Percentiles rank a stretch among this genome's conserved stretches.
Evolutionary conservation across 2,329 filamentous ascomycete genomes (phyloP).

Genomic region (Scedosporium minutisporum): DNA sequence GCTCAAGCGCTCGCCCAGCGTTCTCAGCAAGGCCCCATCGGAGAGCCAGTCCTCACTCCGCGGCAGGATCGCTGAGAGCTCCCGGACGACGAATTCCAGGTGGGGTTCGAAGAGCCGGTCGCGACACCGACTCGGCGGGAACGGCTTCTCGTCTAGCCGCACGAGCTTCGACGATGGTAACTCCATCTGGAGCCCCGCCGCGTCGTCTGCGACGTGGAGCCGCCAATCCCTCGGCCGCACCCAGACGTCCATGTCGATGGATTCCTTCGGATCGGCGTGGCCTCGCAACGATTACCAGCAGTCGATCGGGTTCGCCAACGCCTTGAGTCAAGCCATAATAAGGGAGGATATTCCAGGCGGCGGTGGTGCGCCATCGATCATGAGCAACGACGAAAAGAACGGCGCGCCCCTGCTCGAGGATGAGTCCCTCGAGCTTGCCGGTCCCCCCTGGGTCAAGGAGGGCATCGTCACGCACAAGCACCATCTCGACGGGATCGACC

Average conservation of each 20-base stretch:
- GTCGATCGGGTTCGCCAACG: constrained; percentile 95
- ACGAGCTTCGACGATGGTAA: constrained; percentile 89
- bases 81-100: constrained; percentile 47
- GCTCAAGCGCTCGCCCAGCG: constrained; percentile 79
- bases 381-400: constrained; percentile 50
- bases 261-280: constrained; percentile 73
- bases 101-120: constrained; percentile 85
- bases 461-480: constrained; percentile 94
- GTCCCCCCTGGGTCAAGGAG: constrained; percentile 97
- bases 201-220: constrained; percentile 90
- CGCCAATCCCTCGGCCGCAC: constrained; percentile 87
- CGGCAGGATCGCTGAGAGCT: constrained; percentile 56
- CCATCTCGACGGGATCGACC: constrained; percentile 82
- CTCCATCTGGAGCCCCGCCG: constrained; percentile 78
- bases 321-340: constrained; percentile 91
- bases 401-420: constrained; percentile 70
- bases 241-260: constrained; percentile 82
- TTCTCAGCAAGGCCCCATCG: constrained; percentile 86
- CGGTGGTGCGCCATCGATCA: constrained; percentile 36
- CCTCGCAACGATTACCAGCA: constrained; percentile 80
- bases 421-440: constrained; percentile 80
- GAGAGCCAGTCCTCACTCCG: constrained; percentile 63
- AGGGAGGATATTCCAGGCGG: constrained; percentile 53
- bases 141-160: constrained; percentile 78
- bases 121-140: constrained; percentile 59